Percentiles rank a stretch among this genome's conserved stretches.
These are phyloP conservation scores for Botrytis fabae DNA, from an alignment of 2,329 filamentous ascomycete genomes.

Conservation along the genomic window DNA sequence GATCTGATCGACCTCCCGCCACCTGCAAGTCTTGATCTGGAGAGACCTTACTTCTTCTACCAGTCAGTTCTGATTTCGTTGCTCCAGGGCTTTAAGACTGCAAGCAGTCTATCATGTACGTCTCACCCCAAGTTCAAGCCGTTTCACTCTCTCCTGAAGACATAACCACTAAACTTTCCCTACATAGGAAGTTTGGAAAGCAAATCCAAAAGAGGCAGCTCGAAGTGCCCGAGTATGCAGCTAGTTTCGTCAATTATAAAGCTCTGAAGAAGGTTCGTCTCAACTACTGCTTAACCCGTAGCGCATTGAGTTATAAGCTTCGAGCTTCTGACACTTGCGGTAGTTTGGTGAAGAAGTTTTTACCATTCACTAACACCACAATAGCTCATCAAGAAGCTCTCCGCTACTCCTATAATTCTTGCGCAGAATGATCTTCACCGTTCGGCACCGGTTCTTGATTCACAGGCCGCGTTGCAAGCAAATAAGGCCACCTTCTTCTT, in stretches of 20 bases:
- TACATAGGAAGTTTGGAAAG: constrained; percentile 95
- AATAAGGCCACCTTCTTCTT: constrained; percentile 99
- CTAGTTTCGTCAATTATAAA: constrained; percentile 99
- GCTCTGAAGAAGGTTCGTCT: constrained; percentile 87
- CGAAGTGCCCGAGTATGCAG: constrained; percentile 98
- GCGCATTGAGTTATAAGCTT: constrained; percentile 11
- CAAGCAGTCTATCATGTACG: constrained; percentile 40
- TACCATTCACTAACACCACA: constrained; percentile 35
- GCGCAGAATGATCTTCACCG: constrained; percentile 67
- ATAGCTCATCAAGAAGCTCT: constrained; percentile 97
- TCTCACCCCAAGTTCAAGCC: constrained; percentile 22
- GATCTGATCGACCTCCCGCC: constrained; percentile 28
- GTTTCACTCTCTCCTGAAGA: neutral
- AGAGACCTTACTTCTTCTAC: constrained; percentile 20
- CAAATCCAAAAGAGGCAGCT: constrained; percentile 99
- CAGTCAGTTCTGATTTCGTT: constrained; percentile 26
- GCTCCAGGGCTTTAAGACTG: constrained; percentile 35
- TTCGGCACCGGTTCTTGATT: constrained; percentile 57
- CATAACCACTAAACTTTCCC: constrained; percentile 23
- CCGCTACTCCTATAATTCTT: constrained; percentile 80
- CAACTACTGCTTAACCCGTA: constrained; percentile 3
- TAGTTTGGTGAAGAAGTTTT: constrained; percentile 12
- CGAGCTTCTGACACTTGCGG: neutral
- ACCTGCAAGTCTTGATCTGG: neutral
- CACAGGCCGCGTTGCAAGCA: constrained; percentile 87